Conservation (phyloP, 2,329 filamentous ascomycete genomes). For the Colletotrichum eremochloae region DNA sequence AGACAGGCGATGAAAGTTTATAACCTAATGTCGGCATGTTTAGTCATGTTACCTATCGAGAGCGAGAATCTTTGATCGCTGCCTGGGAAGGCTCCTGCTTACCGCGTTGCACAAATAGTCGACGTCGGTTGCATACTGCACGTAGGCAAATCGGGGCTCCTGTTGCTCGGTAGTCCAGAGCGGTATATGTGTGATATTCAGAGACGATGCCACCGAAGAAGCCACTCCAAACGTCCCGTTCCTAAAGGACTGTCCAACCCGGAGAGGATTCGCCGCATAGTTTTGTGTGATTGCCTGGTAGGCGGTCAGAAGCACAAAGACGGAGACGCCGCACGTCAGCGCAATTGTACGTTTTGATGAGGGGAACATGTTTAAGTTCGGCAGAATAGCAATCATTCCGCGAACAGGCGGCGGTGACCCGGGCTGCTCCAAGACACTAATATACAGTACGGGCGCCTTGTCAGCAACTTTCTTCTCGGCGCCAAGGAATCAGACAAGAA, state of each 20-base stretch:
- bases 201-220: background rate
- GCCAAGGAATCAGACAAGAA: background rate
- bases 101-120: constrained; percentile 63
- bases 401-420: background rate
- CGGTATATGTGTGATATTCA: background rate
- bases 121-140: constrained; percentile 63
- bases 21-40: constrained; percentile 48
- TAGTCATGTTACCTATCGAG: background rate
- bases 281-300: constrained; percentile 17
- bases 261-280: background rate
- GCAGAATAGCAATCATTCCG: background rate
- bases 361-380: constrained; percentile 22
- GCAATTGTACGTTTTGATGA: constrained; percentile 19
- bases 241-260: background rate
- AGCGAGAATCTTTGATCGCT: too few species aligned
- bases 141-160: constrained; percentile 58
- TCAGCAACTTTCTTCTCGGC: background rate
- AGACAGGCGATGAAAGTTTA: constrained; percentile 63
- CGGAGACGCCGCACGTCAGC: constrained; percentile 16
- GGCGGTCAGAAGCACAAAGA: constrained; percentile 16
- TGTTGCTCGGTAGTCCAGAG: constrained; percentile 5
- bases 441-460: background rate
- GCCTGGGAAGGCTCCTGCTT: background rate
- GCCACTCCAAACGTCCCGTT: background rate
- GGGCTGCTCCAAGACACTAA: background rate